Percentiles rank a stretch among this genome's conserved stretches.
Evolutionary conservation across 805 yeast genomes (phyloP).

Genomic region (Starmerella gropengiesseri): DNA sequence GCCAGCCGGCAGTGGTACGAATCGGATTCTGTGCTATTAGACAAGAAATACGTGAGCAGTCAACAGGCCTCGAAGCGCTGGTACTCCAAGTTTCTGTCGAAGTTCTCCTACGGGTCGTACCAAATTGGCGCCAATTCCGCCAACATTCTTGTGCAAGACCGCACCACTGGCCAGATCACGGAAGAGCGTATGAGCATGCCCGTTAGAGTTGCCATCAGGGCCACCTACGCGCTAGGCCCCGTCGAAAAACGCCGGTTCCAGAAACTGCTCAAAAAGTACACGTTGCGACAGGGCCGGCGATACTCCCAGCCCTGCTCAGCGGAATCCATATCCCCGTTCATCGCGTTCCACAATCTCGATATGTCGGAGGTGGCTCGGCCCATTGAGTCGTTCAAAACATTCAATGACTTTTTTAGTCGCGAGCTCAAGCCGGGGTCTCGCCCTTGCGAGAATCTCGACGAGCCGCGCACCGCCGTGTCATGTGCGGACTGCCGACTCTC

Average conservation of each 20-base stretch:
- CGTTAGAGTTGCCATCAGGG: conserved; percentile 75
- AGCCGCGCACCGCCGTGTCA: conserved; percentile 46
- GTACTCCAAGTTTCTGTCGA: conserved; percentile 74
- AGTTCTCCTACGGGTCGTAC: conserved; percentile 79
- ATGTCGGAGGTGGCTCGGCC: conserved; percentile 54
- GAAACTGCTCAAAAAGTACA: conserved; percentile 52
- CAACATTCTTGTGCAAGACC: conserved; percentile 85
- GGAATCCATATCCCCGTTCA: conserved; percentile 60
- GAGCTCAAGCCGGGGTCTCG: conserved; percentile 61
- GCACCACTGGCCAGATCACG: conserved; percentile 74
- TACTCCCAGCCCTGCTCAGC: conserved; percentile 64
- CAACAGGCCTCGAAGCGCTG: conserved; percentile 77
- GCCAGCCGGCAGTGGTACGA: conserved; percentile 61
- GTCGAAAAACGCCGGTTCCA: conserved; percentile 74
- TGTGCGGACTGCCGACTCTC: conserved; percentile 86
- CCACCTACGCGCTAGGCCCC: conserved; percentile 74
- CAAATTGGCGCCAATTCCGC: conserved; percentile 84
- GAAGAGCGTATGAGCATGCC: conserved; percentile 90
- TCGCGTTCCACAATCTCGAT: conserved; percentile 73
- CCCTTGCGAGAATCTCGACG: conserved; percentile 48
- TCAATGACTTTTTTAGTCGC: conserved; percentile 84
- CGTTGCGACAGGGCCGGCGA: conserved; percentile 72
- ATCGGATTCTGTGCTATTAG: conserved; percentile 46
- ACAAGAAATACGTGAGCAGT: conserved; percentile 63
- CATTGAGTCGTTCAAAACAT: conserved; percentile 46